phyloP scores from a whole-genome alignment of 306 rosid genomes.

The Malus domestica region DNA sequence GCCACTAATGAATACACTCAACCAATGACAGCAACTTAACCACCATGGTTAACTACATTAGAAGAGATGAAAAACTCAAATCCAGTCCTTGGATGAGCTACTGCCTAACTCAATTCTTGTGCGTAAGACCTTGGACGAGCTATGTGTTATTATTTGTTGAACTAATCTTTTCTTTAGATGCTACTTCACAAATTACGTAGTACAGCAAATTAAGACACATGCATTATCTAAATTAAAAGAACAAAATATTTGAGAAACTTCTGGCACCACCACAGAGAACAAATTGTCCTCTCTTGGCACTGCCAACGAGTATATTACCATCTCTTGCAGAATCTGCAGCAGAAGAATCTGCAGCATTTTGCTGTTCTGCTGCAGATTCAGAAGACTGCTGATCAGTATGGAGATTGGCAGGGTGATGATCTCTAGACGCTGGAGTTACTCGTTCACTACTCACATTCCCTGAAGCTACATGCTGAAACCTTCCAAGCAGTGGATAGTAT shows the following conservation, averaged over 20 bases:
- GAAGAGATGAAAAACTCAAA: background rate
- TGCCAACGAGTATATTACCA: conserved; percentile 41
- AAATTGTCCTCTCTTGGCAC: conserved; percentile 6
- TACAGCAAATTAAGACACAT: background rate
- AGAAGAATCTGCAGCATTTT: conserved; percentile 35
- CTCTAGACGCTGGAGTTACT: conserved; percentile 52
- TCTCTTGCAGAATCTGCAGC: conserved; percentile 52
- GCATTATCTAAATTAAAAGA: background rate
- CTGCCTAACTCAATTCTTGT: background rate
- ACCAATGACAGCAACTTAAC: background rate
- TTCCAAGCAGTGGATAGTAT: conserved; percentile 81
- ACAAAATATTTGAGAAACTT: background rate
- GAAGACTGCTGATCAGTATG: conserved; percentile 34
- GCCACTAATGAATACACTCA: conserved; percentile 3
- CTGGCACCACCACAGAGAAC: background rate
- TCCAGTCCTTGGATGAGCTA: background rate
- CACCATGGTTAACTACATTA: background rate
- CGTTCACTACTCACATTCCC: conserved; percentile 48
- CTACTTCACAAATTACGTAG: background rate
- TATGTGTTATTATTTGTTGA: background rate
- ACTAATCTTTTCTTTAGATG: background rate
- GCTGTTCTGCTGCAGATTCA: conserved; percentile 41
- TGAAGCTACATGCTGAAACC: conserved; percentile 61
- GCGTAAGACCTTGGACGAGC: background rate
- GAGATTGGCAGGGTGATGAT: conserved; percentile 28